A percentile compares a stretch with the other conserved stretches of the same genome.
These are phyloP conservation scores for Backusella luteola DNA, from an alignment of 192 early-diverging fungal species.

Conservation along the genomic window DNA sequence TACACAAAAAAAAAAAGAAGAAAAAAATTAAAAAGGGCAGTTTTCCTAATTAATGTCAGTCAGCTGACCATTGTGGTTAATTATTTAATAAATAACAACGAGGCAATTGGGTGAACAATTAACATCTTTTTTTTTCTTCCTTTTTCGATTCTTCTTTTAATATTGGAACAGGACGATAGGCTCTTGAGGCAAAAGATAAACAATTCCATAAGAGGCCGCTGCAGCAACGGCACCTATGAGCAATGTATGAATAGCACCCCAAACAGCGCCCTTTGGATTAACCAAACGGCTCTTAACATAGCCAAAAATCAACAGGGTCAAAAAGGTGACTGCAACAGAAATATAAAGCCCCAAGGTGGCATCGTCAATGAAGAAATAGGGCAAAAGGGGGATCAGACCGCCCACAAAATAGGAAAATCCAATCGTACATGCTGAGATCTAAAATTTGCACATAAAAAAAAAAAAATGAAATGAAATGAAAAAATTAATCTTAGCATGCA, in stretches of 20 bases:
- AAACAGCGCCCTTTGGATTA: conserved; percentile 39
- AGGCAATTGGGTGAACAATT: too few relatives aligned
- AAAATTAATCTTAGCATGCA: not conserved
- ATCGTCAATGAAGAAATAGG: conserved; percentile 51
- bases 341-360: conserved; percentile 41
- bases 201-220: conserved; percentile 36
- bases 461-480: not conserved
- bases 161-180: not conserved
- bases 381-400: conserved; percentile 62
- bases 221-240: conserved; percentile 49
- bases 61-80: not conserved
- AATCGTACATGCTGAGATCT: conserved; percentile 59
- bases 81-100: too few relatives aligned
- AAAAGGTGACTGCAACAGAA: conserved; percentile 51
- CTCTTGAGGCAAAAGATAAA: conserved; percentile 19
- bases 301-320: conserved; percentile 60
- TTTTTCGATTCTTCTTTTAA: too few relatives aligned
- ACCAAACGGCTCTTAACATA: conserved; percentile 51
- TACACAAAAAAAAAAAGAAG: not conserved
- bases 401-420: conserved; percentile 62
- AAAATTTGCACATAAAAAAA: not conserved
- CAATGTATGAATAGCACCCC: conserved; percentile 44
- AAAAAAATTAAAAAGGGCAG: not conserved
- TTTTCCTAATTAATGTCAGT: not conserved
- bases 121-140: too few relatives aligned